Conservation (phyloP, 257 asterid species). For the Gentiana dahurica region DNA sequence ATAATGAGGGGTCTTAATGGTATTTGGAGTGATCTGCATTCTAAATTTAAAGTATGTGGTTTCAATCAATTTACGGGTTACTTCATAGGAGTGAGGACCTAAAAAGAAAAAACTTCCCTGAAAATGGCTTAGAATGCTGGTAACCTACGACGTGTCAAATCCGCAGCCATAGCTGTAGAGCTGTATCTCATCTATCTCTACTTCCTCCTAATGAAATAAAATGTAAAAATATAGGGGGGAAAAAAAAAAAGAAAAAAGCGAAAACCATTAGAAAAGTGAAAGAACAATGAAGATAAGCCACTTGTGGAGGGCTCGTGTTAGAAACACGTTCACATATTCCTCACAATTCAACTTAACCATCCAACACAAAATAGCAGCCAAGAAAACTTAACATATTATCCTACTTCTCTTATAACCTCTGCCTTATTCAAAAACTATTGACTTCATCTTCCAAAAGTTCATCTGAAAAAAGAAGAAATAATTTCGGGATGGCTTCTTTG, state of each 20-base stretch:
- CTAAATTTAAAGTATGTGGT: no score
- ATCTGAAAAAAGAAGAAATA: background rate
- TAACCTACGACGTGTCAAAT: constrained; percentile 17
- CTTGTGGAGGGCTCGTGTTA: constrained; percentile 67
- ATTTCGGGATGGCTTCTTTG: constrained; percentile 45
- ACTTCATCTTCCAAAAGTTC: background rate
- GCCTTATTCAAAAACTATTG: background rate
- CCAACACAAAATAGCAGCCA: background rate
- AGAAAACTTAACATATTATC: background rate
- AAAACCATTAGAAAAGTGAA: background rate
- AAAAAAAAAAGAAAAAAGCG: background rate
- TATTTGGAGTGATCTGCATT: no score
- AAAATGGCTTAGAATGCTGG: no score
- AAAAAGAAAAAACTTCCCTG: no score
- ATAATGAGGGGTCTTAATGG: no score
- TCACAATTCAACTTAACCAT: background rate
- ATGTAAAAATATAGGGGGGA: background rate
- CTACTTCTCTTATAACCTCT: background rate
- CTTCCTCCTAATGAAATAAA: constrained; percentile 6
- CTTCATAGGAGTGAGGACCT: no score
- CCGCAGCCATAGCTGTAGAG: constrained; percentile 25
- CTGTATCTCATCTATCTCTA: constrained; percentile 10
- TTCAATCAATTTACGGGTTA: no score
- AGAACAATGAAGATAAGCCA: constrained; percentile 51
- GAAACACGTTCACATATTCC: constrained; percentile 27